Conservation (phyloP, 139 green algal genomes). For the Auxenochlorella protothecoides region DNA sequence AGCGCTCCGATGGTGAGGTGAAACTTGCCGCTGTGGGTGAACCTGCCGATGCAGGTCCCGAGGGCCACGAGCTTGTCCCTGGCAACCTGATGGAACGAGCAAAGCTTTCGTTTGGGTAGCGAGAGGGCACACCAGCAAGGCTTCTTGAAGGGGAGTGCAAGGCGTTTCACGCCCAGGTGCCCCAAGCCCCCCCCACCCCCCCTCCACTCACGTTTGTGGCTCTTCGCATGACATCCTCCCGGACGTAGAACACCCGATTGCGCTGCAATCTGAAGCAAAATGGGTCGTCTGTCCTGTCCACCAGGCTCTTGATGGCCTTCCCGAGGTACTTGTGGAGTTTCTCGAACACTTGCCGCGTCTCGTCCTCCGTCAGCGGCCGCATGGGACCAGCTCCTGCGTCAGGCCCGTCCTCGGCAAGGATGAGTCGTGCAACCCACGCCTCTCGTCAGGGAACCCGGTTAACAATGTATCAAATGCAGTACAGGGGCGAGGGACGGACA, state of each 20-base stretch:
- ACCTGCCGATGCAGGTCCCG: constrained; percentile 89
- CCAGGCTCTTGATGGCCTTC: constrained; percentile 88
- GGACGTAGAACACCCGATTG: constrained; percentile 93
- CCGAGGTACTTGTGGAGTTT: constrained; percentile 98
- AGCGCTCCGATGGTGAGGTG: constrained; percentile 79
- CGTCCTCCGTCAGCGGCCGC: constrained; percentile 49
- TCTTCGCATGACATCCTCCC: constrained; percentile 79
- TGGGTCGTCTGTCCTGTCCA: constrained; percentile 69
- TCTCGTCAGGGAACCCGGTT: too few relatives aligned
- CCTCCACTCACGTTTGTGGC: constrained; percentile 68
- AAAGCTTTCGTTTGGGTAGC: background rate
- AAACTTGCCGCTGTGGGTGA: constrained; percentile 96
- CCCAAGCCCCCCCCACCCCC: background rate
- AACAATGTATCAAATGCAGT: too few relatives aligned
- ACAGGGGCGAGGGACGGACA: too few relatives aligned
- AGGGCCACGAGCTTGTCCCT: constrained; percentile 84
- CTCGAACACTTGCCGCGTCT: constrained; percentile 93
- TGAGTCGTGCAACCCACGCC: too few relatives aligned
- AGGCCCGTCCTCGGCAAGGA: too few relatives aligned
- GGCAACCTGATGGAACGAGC: constrained; percentile 42
- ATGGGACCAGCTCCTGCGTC: constrained; percentile 1
- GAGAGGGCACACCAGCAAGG: background rate
- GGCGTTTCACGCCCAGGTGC: background rate
- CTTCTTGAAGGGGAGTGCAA: background rate
- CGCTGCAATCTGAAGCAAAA: constrained; percentile 88